These are phyloP conservation scores for Pontederia crassipes DNA, from an alignment of 176 grass and related monocot species.

Conservation along the genomic window DNA sequence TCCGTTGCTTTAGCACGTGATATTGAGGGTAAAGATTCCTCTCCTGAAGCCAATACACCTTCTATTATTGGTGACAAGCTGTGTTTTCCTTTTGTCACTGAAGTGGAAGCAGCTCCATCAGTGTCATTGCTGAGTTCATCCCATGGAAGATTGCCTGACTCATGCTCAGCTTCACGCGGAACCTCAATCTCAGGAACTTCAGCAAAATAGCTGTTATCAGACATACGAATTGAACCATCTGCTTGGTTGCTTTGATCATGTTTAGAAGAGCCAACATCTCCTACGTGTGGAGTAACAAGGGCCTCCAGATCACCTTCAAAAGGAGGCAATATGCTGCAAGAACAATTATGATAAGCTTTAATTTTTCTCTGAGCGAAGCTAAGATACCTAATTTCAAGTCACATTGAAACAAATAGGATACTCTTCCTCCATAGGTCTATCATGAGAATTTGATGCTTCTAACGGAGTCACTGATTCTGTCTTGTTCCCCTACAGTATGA, in stretches of 20 bases:
- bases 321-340: conserved; percentile 45
- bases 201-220: conserved; percentile 12
- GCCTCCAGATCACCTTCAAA: conserved; percentile 29
- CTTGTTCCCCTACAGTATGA: conserved; percentile 32
- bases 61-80: conserved; percentile 21
- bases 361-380: neutral
- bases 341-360: neutral
- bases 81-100: conserved; percentile 25
- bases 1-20: conserved; percentile 8
- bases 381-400: neutral
- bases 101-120: conserved; percentile 23
- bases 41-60: conserved; percentile 16
- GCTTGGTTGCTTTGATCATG: conserved; percentile 13
- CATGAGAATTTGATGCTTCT: conserved; percentile 18
- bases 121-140: conserved; percentile 24
- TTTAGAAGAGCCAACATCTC: conserved; percentile 18
- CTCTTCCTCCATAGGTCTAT: conserved; percentile 42
- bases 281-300: conserved; percentile 9
- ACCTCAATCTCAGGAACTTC: conserved; percentile 32
- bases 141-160: conserved; percentile 7
- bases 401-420: conserved; percentile 17
- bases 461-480: conserved; percentile 20
- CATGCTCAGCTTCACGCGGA: conserved; percentile 32
- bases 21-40: conserved; percentile 21
- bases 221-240: conserved; percentile 5